phyloP scores from a whole-genome alignment of 2,329 filamentous ascomycete genomes.

The Capronia americana region DNA sequence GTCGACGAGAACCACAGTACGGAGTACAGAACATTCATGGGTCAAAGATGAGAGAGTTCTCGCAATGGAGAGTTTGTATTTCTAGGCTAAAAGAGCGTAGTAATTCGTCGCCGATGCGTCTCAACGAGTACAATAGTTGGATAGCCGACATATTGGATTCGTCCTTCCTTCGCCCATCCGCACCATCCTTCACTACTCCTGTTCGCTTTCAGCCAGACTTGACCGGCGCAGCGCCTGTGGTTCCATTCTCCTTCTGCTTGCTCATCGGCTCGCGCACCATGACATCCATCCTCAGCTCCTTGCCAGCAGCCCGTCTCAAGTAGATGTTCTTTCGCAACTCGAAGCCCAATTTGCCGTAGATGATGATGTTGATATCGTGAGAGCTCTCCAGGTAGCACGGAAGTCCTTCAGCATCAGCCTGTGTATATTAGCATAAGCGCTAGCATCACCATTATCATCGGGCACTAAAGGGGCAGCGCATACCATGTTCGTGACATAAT shows the following conservation, averaged over 20 bases:
- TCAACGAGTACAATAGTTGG: neutral
- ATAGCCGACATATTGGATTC: neutral
- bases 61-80: neutral
- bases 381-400: constrained; percentile 82
- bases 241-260: constrained; percentile 8
- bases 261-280: constrained; percentile 76
- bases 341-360: constrained; percentile 80
- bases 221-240: neutral
- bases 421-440: constrained; percentile 20
- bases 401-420: constrained; percentile 72
- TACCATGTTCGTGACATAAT: constrained; percentile 70
- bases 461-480: constrained; percentile 37
- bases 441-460: neutral
- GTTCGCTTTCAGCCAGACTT: constrained; percentile 7
- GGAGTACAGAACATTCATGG: neutral
- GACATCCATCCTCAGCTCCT: constrained; percentile 68
- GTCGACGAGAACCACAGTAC: neutral
- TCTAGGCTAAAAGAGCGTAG: neutral
- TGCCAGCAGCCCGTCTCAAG: constrained; percentile 62
- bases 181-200: neutral
- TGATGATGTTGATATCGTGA: constrained; percentile 69
- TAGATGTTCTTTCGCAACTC: constrained; percentile 67
- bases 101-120: neutral
- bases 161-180: neutral
- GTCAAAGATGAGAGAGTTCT: neutral